Percentiles rank a stretch among this genome's conserved stretches.
These are phyloP conservation scores for Cladochytrium replicatum DNA, from an alignment of 192 early-diverging fungal species.

Conservation along the genomic window DNA sequence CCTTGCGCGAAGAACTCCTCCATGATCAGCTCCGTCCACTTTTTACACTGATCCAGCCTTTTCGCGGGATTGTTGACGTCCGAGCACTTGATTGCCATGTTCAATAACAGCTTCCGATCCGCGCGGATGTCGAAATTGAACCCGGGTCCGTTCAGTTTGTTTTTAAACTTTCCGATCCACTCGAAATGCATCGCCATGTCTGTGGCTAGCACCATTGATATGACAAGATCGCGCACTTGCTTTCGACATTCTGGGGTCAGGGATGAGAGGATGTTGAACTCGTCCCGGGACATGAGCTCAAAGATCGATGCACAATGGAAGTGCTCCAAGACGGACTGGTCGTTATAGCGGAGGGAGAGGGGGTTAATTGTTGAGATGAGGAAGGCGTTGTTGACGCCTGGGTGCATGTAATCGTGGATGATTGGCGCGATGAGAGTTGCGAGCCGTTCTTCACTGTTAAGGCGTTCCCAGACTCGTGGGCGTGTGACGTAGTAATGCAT, in stretches of 20 bases:
- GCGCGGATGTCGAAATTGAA: conserved; percentile 25
- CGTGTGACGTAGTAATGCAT: conserved; percentile 60
- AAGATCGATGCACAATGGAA: conserved; percentile 57
- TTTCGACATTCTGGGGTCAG: conserved; percentile 22
- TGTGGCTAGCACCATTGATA: conserved; percentile 41
- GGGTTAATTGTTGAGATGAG: conserved; percentile 73
- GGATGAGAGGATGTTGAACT: conserved; percentile 26
- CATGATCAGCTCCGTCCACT: conserved; percentile 41
- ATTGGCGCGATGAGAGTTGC: conserved; percentile 35
- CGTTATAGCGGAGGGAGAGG: conserved; percentile 84
- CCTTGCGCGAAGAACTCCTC: conserved; percentile 45
- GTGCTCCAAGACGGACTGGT: conserved; percentile 86
- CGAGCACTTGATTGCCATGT: conserved; percentile 44
- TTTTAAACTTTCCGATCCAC: conserved; percentile 43
- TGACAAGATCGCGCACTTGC: conserved; percentile 28
- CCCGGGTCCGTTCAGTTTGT: conserved; percentile 17
- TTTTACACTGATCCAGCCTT: conserved; percentile 15
- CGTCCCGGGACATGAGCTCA: conserved; percentile 26
- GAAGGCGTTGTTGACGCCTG: conserved; percentile 91
- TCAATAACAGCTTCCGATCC: conserved; percentile 20
- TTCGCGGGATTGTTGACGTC: conserved; percentile 47
- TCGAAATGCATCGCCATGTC: conserved; percentile 48
- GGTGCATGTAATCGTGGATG: conserved; percentile 58
- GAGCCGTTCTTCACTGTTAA: conserved; percentile 26
- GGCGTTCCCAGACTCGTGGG: conserved; percentile 13